Percentiles rank a stretch among this genome's conserved stretches.
Conservation (phyloP, 2,329 filamentous ascomycete genomes). For the Didymella exigua region DNA sequence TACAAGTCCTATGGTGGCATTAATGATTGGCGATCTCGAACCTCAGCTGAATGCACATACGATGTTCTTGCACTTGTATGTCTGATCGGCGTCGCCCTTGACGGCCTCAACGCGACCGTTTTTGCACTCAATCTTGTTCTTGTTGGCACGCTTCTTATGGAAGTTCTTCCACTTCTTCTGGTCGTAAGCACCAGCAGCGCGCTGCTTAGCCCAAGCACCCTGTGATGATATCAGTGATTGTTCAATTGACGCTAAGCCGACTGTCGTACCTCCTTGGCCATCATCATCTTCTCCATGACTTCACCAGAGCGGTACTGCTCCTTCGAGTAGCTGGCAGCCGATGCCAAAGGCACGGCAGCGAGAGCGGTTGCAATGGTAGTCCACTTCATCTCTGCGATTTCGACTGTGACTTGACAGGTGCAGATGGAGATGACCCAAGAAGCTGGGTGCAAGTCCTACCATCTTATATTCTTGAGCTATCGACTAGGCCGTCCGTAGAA, state of each 20-base stretch:
- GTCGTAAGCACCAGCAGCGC: conserved; percentile 40
- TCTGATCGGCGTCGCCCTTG: conserved; percentile 47
- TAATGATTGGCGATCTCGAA: conserved; percentile 2
- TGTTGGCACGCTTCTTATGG: conserved; percentile 34
- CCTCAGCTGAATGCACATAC: conserved; percentile 46
- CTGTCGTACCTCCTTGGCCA: conserved; percentile 36
- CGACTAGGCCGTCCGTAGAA: neutral
- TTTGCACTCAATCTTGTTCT: conserved; percentile 40
- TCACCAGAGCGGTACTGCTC: conserved; percentile 42
- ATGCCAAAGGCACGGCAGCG: conserved; percentile 40
- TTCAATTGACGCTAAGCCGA: neutral
- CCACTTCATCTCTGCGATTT: conserved; percentile 42
- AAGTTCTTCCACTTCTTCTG: conserved; percentile 42
- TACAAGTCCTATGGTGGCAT: conserved; percentile 53
- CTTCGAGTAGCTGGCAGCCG: conserved; percentile 36
- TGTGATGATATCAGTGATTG: conserved; percentile 21
- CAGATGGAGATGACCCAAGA: conserved; percentile 27
- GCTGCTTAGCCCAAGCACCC: conserved; percentile 41
- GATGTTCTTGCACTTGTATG: conserved; percentile 52
- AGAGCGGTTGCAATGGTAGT: conserved; percentile 34
- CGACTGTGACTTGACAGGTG: conserved; percentile 28
- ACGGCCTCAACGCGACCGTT: conserved; percentile 47
- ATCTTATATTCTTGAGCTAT: conserved; percentile 23
- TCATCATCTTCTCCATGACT: conserved; percentile 46
- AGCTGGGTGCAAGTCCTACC: conserved; percentile 15